Percentiles rank a stretch among this genome's conserved stretches.
These are phyloP conservation scores for Sanghuangporus weigelae DNA, from an alignment of 1,284 basidiomycete genomes.

Conservation along the genomic window DNA sequence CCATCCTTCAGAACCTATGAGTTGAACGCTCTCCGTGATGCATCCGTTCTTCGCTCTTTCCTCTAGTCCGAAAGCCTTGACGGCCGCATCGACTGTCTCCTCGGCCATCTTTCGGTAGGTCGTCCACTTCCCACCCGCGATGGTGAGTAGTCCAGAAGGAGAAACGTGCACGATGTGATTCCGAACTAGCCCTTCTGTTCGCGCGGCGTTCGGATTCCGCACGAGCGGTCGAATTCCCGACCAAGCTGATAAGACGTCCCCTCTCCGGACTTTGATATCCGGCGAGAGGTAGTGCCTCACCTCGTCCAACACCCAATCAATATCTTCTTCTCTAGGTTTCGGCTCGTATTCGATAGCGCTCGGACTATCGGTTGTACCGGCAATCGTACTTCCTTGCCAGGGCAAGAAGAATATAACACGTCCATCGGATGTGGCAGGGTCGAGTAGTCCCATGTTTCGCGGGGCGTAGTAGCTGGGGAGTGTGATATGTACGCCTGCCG, in stretches of 20 bases:
- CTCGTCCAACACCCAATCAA: slow-evolving; percentile 95
- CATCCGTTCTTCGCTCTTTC: slow-evolving; percentile 57
- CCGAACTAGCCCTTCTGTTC: slow-evolving; percentile 87
- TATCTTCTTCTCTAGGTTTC: slow-evolving; percentile 87
- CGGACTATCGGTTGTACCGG: slow-evolving; percentile 92
- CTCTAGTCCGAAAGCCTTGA: slow-evolving; percentile 72
- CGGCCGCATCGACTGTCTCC: slow-evolving; percentile 89
- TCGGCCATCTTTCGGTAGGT: slow-evolving; percentile 97
- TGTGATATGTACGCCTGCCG: slow-evolving; percentile 93
- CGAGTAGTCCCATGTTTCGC: slow-evolving; percentile 91
- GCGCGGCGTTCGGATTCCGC: slow-evolving; percentile 72
- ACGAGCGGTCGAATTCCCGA: slow-evolving; percentile 88
- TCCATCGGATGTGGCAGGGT: slow-evolving; percentile 93
- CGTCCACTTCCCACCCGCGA: slow-evolving; percentile 98
- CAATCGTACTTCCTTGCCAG: slow-evolving; percentile 97
- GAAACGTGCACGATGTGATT: slow-evolving; percentile 93
- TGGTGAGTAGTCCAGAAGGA: slow-evolving; percentile 82
- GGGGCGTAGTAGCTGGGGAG: slow-evolving; percentile 97
- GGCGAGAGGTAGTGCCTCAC: slow-evolving; percentile 84
- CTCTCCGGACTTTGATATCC: slow-evolving; percentile 91
- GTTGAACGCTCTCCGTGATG: slow-evolving; percentile 76
- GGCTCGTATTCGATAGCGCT: slow-evolving; percentile 78
- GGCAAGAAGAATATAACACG: slow-evolving; percentile 99
- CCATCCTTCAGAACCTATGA: slow-evolving; percentile 96
- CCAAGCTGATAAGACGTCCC: slow-evolving; percentile 98